Conservation (phyloP, 208 protist genomes). For the Histomonas meleagridis region DNA sequence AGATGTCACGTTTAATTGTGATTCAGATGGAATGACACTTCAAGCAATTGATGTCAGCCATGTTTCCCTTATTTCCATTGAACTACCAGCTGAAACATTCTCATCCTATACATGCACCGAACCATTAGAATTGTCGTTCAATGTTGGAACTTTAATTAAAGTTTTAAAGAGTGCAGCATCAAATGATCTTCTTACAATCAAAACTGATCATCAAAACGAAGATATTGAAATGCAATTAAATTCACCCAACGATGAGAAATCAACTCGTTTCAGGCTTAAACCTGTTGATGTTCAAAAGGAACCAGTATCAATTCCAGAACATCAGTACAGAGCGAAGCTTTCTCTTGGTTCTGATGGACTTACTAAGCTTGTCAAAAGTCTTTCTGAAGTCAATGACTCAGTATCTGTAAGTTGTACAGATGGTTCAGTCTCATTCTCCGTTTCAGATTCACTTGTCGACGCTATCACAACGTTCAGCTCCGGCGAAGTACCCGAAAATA, state of each 20-base stretch:
- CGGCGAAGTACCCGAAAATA: background rate
- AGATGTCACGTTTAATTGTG: background rate
- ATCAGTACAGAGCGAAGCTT: background rate
- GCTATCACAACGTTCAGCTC: background rate
- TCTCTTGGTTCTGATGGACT: background rate
- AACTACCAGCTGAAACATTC: background rate
- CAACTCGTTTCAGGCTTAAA: background rate
- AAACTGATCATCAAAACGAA: background rate
- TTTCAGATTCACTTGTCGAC: background rate
- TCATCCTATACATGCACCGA: background rate
- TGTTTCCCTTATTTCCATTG: background rate
- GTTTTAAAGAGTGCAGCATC: background rate
- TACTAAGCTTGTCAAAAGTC: background rate
- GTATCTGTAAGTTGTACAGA: background rate
- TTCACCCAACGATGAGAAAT: background rate
- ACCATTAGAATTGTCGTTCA: background rate
- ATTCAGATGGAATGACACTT: background rate
- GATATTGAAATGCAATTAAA: background rate
- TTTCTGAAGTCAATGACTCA: constrained; percentile 1
- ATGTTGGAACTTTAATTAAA: background rate
- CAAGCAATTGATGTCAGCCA: constrained; percentile 26
- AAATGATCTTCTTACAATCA: background rate
- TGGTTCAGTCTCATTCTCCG: background rate
- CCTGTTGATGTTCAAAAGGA: background rate
- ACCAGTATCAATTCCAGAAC: background rate